Percentiles rank a stretch among this genome's conserved stretches.
These are phyloP conservation scores for Clavispora phyllophila DNA, from an alignment of 805 yeast species.

Conservation along the genomic window DNA sequence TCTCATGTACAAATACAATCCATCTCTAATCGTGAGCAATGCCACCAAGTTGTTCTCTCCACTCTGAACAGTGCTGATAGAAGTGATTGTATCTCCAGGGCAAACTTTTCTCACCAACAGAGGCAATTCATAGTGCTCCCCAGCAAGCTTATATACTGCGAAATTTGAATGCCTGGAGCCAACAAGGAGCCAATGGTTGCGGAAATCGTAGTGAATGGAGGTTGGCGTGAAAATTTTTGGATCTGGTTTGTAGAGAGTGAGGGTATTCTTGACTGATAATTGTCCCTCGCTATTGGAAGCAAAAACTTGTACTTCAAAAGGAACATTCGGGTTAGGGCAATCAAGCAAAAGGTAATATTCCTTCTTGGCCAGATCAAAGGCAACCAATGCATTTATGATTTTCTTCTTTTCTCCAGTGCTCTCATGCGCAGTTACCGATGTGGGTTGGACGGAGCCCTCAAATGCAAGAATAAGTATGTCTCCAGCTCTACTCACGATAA, in stretches of 20 bases:
- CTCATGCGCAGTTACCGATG: conserved; percentile 24
- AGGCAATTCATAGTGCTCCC: conserved; percentile 33
- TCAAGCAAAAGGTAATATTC: conserved; percentile 44
- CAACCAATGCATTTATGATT: conserved; percentile 45
- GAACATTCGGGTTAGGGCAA: conserved; percentile 62
- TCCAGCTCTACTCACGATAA: conserved; percentile 32
- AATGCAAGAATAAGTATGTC: conserved; percentile 41
- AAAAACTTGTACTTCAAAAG: conserved; percentile 42
- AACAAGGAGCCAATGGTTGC: conserved; percentile 42
- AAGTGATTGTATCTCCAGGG: conserved; percentile 66
- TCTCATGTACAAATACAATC: conserved; percentile 44
- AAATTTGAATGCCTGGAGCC: conserved; percentile 73
- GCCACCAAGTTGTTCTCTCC: conserved; percentile 16
- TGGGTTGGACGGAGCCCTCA: conserved; percentile 12
- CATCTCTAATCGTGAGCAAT: conserved; percentile 60
- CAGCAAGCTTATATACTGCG: conserved; percentile 27
- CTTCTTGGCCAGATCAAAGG: conserved; percentile 14
- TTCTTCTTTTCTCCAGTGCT: conserved; percentile 32
- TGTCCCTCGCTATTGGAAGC: conserved; percentile 7
- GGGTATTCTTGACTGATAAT: conserved; percentile 17
- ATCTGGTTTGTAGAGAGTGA: conserved; percentile 24
- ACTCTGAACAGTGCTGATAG: conserved; percentile 38
- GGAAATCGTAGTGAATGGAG: conserved; percentile 41
- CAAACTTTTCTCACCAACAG: conserved; percentile 35
- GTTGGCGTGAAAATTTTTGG: conserved; percentile 52